Conservation (phyloP, 2,329 filamentous ascomycete species). For the Diplodia intermedia region DNA sequence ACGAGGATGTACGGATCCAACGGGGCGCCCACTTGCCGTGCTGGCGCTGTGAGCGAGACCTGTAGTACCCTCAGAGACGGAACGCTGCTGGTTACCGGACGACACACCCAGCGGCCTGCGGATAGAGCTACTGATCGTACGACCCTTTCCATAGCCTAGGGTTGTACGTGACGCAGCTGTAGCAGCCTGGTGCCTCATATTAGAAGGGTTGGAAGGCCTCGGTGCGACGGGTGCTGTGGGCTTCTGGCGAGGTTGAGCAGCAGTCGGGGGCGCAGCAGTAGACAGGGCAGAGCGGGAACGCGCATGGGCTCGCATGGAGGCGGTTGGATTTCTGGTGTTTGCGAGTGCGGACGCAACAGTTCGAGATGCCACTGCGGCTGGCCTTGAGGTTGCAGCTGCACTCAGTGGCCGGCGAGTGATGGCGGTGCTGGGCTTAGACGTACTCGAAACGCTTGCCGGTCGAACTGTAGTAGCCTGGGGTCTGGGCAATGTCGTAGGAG, state of each 20-base stretch:
- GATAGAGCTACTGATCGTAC: conserved; percentile 55
- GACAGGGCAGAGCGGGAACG: conserved; percentile 41
- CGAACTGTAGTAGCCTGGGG: conserved; percentile 32
- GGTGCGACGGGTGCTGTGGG: conserved; percentile 35
- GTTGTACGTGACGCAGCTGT: conserved; percentile 77
- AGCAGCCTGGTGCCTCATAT: conserved; percentile 66
- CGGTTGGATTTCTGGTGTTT: conserved; percentile 15
- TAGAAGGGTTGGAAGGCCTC: conserved; percentile 50
- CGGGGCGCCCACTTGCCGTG: background rate
- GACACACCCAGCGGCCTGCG: conserved; percentile 41
- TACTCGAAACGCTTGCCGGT: conserved; percentile 36
- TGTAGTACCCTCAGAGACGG: conserved; percentile 31
- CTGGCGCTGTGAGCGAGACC: conserved; percentile 3
- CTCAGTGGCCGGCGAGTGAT: conserved; percentile 14
- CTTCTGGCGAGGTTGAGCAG: conserved; percentile 46
- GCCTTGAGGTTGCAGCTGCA: conserved; percentile 35
- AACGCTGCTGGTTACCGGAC: conserved; percentile 36
- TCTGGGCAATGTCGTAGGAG: conserved; percentile 37
- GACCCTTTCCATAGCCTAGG: conserved; percentile 83
- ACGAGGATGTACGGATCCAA: conserved; percentile 33
- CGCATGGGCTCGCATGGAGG: conserved; percentile 22
- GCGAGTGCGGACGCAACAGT: conserved; percentile 55
- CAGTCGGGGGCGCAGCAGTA: conserved; percentile 50
- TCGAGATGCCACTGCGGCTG: conserved; percentile 62
- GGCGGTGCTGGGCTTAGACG: conserved; percentile 36